Base-by-base conservation (phyloP, 73 alveolate species). In the Paramecium pentaurelia region DNA sequence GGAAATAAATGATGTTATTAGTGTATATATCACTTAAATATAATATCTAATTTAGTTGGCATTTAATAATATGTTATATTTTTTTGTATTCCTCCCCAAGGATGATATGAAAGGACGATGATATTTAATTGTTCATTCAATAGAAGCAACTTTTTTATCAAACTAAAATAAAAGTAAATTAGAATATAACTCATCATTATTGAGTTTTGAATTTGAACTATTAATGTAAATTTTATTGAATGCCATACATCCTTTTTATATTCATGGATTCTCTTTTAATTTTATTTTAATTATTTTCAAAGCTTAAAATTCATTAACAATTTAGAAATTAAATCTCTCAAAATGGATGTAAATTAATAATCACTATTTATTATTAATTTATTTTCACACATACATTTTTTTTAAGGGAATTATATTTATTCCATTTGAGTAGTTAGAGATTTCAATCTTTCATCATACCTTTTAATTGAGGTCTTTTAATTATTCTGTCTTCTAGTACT, bases 381-480 rank as follows among this genome's bases (percentile, higher is more conserved):
- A 2, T 7, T 8, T 18, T 10, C 4, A 20, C 91, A 45, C 1
- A n/a, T 47, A 80, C 77, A 80, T 42, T 80, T 18, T 25, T 44
- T 11, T 44, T 1, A 44, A 11, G 58, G 42, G 0, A 12, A 14
- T 12, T 6, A 49, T 11, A 49, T 14, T n/a, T 49, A 49, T 12
- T 18, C 71, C 4, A 27, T 42, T 77, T 42, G n/a, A 49, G 18
- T 49, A 49, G 2, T 49, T 38, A 22, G 9, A 25, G 28, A 14
- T 34, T 80, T 80, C 12, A 80, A 9, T 38, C 90, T 80, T 7
- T 80, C 91, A 80, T 80, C 51, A 80, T 20, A 8, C 91, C 91
- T 42, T 25, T 47, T 45, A 80, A 80, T 80, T 80, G 7, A 4
- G 91, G 77, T 45, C 58, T 42, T 12, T 80, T 44, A 9, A 42